These are phyloP conservation scores for Alternaria gansuensis DNA, from an alignment of 2,329 filamentous ascomycete genomes.

Conservation along the genomic window DNA sequence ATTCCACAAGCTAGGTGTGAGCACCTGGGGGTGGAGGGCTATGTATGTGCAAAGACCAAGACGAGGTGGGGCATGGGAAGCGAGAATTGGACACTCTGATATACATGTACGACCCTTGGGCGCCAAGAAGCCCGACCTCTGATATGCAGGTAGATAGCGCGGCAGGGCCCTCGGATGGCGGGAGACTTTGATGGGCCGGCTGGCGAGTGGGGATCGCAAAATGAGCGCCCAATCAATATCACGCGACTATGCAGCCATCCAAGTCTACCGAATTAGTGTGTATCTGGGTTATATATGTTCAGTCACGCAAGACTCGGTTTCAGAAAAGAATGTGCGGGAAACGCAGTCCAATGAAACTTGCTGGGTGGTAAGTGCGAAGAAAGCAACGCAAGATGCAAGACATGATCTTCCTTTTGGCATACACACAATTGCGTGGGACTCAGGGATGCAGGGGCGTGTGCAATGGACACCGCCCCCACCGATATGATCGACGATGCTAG, in stretches of 20 bases:
- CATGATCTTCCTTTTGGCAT: neutral
- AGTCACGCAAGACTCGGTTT: neutral
- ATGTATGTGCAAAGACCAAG: slow-evolving; percentile 1
- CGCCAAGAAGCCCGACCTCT: slow-evolving; percentile 26
- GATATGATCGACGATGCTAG: slow-evolving; percentile 23
- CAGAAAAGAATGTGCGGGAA: neutral
- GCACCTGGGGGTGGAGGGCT: neutral
- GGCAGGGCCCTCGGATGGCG: slow-evolving; percentile 27
- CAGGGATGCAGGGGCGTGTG: slow-evolving; percentile 14
- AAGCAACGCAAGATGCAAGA: neutral
- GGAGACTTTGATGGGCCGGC: slow-evolving; percentile 16
- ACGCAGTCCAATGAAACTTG: neutral
- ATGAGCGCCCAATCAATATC: slow-evolving; percentile 24
- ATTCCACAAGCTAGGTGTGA: neutral
- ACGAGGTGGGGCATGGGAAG: neutral
- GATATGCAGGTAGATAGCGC: slow-evolving; percentile 35
- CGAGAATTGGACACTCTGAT: slow-evolving; percentile 24
- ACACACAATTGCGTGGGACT: slow-evolving; percentile 7
- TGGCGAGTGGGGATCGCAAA: slow-evolving; percentile 19
- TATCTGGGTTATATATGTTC: neutral
- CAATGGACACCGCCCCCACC: slow-evolving; percentile 12
- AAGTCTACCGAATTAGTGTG: neutral
- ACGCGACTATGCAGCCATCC: neutral
- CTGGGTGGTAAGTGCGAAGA: neutral
- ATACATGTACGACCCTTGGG: slow-evolving; percentile 32